phyloP scores from a whole-genome alignment of 148 eudicot species.

The Tetragonia tetragonoides region DNA sequence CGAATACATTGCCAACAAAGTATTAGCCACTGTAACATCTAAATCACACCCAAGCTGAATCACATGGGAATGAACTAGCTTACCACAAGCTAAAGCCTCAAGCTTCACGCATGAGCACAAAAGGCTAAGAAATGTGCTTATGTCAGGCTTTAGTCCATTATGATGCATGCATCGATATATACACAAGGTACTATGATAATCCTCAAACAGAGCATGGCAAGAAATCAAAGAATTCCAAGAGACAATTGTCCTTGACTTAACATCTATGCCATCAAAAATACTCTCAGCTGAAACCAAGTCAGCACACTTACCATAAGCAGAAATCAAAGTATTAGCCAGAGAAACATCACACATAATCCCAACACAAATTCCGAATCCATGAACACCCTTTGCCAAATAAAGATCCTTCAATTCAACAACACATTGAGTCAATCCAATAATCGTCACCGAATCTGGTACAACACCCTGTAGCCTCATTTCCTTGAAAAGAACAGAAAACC shows the following conservation, averaged over 20 bases:
- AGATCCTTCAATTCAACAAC: conserved; percentile 29
- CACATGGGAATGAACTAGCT: conserved; percentile 53
- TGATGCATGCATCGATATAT: conserved; percentile 35
- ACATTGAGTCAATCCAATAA: conserved; percentile 49
- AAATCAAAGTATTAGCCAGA: conserved; percentile 54
- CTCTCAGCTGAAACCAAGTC: conserved; percentile 46
- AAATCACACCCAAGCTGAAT: conserved; percentile 42
- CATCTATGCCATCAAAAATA: conserved; percentile 39
- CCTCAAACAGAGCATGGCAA: conserved; percentile 38
- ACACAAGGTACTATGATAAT: conserved; percentile 22
- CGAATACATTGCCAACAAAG: conserved; percentile 63
- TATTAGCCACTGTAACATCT: conserved; percentile 45
- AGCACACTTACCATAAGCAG: conserved; percentile 58
- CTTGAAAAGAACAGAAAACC: conserved; percentile 34
- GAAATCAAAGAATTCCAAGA: conserved; percentile 64
- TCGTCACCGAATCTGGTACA: conserved; percentile 45
- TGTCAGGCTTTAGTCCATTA: conserved; percentile 48
- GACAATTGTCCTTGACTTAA: conserved; percentile 36
- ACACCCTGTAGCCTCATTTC: conserved; percentile 48
- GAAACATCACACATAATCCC: conserved; percentile 51
- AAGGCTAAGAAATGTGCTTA: conserved; percentile 55
- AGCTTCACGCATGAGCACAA: conserved; percentile 41
- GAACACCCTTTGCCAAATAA: conserved; percentile 36
- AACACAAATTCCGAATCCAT: conserved; percentile 40
- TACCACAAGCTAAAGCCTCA: conserved; percentile 40